These are phyloP conservation scores for Aspergillus tamarii DNA, from an alignment of 2,329 filamentous ascomycete genomes.

Conservation along the genomic window DNA sequence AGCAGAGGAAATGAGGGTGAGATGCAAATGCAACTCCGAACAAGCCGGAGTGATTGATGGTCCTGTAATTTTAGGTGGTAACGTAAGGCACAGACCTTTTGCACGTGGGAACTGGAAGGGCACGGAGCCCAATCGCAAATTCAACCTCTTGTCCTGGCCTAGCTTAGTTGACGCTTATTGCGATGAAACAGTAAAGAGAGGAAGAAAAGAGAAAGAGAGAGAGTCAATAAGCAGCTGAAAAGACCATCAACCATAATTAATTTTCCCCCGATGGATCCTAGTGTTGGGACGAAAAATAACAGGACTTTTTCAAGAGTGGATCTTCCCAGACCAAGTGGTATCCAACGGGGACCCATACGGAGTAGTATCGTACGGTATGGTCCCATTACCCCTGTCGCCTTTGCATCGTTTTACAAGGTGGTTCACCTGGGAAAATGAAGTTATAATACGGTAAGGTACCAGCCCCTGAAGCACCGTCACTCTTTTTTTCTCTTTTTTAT, in stretches of 20 bases:
- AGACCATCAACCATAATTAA: background rate
- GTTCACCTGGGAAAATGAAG: background rate
- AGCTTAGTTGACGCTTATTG: background rate
- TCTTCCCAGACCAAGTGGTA: background rate
- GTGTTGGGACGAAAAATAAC: background rate
- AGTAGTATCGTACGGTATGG: conserved; percentile 1
- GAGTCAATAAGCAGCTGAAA: background rate
- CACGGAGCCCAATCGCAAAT: conserved; percentile 6
- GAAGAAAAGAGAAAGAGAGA: background rate
- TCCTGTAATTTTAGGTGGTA: conserved; percentile 8
- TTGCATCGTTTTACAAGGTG: background rate
- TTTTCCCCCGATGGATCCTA: background rate
- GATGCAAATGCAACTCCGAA: background rate
- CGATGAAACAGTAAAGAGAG: background rate
- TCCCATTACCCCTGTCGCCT: background rate
- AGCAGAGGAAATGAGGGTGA: conserved; percentile 4
- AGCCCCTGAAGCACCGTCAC: conserved; percentile 1
- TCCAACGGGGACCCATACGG: background rate
- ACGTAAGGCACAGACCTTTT: conserved; percentile 6
- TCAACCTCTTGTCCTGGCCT: background rate
- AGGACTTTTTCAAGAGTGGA: conserved; percentile 1
- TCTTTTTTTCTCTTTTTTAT: background rate
- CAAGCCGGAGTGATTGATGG: conserved; percentile 5
- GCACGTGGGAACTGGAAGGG: conserved; percentile 5
- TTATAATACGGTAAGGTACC: conserved; percentile 12